phyloP scores from a whole-genome alignment of 2,329 filamentous ascomycete species.

The Ophioceras dolichostomum region DNA sequence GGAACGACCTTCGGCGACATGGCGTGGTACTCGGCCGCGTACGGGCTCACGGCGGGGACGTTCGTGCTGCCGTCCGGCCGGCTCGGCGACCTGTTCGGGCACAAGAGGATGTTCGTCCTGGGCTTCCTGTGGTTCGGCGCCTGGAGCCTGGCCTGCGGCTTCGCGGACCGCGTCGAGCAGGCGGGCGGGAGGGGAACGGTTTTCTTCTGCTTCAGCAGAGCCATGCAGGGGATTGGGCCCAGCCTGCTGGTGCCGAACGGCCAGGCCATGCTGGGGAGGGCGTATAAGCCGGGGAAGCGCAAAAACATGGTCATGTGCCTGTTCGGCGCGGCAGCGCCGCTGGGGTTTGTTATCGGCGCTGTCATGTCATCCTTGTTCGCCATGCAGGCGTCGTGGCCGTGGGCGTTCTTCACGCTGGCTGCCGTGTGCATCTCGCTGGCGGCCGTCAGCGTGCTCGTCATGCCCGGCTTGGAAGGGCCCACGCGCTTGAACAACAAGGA shows the following conservation, averaged over 20 bases:
- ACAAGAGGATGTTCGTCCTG: conserved; percentile 38
- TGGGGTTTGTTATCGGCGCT: conserved; percentile 30
- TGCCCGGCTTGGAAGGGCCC: conserved; percentile 9
- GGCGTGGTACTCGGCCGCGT: conserved; percentile 45
- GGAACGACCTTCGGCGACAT: conserved; percentile 29
- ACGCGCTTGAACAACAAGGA: conserved; percentile 2
- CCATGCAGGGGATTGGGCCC: conserved; percentile 35
- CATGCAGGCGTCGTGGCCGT: conserved; percentile 30
- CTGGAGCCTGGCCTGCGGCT: conserved; percentile 38
- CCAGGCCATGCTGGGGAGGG: conserved; percentile 46
- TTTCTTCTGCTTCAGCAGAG: conserved; percentile 12
- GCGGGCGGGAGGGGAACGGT: conserved; percentile 10
- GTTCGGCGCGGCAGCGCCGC: conserved; percentile 32
- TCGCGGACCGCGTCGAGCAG: conserved; percentile 14
- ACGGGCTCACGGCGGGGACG: conserved; percentile 40
- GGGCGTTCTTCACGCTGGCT: conserved; percentile 27
- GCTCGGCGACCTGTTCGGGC: conserved; percentile 44
- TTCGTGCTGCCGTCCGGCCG: conserved; percentile 46
- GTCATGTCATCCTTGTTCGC: conserved; percentile 27
- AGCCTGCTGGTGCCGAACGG: conserved; percentile 52
- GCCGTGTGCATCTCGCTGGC: conserved; percentile 12
- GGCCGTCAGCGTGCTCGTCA: conserved; percentile 8
- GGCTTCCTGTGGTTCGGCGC: conserved; percentile 42
- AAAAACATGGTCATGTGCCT: conserved; percentile 49
- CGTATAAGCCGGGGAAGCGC: conserved; percentile 41